Evolutionary conservation across 2,329 filamentous ascomycete genomes (phyloP).

Genomic region (Microsporum canis): DNA sequence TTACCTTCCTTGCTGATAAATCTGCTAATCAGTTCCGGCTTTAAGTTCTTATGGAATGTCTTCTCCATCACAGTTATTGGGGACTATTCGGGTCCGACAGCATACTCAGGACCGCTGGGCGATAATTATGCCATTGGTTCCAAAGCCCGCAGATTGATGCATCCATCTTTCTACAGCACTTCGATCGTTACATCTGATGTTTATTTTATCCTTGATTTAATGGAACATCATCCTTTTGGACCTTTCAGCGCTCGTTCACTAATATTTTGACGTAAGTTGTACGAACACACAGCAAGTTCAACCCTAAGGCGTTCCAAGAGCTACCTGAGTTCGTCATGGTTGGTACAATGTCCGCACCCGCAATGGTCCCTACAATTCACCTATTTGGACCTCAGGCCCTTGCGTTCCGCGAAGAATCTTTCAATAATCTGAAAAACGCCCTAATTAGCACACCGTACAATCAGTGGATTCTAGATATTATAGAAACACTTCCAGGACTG

Average conservation of each 20-base stretch:
- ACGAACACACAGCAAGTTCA: slow-evolving; percentile 1
- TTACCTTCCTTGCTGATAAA: slow-evolving; percentile 2
- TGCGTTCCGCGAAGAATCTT: slow-evolving; percentile 4
- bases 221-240: not conserved
- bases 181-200: not conserved
- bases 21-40: not conserved
- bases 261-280: slow-evolving; percentile 3
- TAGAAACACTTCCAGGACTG: slow-evolving; percentile 14
- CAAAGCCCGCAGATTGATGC: not conserved
- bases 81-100: not conserved
- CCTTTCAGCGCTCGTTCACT: not conserved
- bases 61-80: not conserved
- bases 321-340: not conserved
- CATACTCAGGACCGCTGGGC: slow-evolving; percentile 1
- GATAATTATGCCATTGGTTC: slow-evolving; percentile 4
- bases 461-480: slow-evolving; percentile 15
- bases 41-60: not conserved
- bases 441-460: not conserved
- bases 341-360: not conserved
- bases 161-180: not conserved
- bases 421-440: not conserved
- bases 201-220: not conserved
- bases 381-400: slow-evolving; percentile 7
- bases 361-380: not conserved
- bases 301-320: not conserved